These are phyloP conservation scores for Albophoma yamanashiensis DNA, from an alignment of 2,329 filamentous ascomycete species.

Conservation along the genomic window DNA sequence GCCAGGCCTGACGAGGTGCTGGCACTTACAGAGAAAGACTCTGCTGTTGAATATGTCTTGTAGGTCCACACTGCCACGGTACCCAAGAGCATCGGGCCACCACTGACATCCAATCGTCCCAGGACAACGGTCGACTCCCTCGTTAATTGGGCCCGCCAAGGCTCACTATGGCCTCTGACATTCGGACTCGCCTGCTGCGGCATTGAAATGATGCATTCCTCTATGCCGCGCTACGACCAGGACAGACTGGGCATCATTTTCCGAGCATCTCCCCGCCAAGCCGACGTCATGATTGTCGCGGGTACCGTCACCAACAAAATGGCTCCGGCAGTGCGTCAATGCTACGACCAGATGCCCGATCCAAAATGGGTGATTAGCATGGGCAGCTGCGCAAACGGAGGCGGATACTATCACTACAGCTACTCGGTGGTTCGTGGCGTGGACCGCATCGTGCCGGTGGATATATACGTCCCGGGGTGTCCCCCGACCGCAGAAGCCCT, in stretches of 20 bases:
- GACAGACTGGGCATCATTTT: slow-evolving; percentile 84
- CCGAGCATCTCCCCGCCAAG: slow-evolving; percentile 76
- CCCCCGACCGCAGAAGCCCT: slow-evolving; percentile 50
- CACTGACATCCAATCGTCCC: background rate
- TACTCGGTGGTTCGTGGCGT: slow-evolving; percentile 67
- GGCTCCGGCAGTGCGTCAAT: slow-evolving; percentile 78
- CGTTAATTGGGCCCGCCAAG: slow-evolving; percentile 74
- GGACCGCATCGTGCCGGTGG: slow-evolving; percentile 67
- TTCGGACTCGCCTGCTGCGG: slow-evolving; percentile 84
- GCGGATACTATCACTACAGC: slow-evolving; percentile 79
- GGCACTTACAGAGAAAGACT: background rate
- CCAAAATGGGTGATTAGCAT: slow-evolving; percentile 77
- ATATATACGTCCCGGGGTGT: slow-evolving; percentile 72
- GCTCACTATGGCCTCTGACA: slow-evolving; percentile 79
- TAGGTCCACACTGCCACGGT: background rate
- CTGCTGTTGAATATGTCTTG: background rate
- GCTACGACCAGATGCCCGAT: slow-evolving; percentile 94
- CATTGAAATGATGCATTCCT: slow-evolving; percentile 87
- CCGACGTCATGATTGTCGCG: slow-evolving; percentile 88
- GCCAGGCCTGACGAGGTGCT: background rate
- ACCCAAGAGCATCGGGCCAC: too few species aligned
- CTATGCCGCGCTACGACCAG: slow-evolving; percentile 79
- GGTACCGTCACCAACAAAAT: slow-evolving; percentile 93
- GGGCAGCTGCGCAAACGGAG: slow-evolving; percentile 76
- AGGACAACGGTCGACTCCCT: slow-evolving; percentile 71